A percentile compares a stretch with the other conserved stretches of the same genome.
phyloP scores from a whole-genome alignment of 2,329 filamentous ascomycete genomes.

The Mollisiaceae sp. region DNA sequence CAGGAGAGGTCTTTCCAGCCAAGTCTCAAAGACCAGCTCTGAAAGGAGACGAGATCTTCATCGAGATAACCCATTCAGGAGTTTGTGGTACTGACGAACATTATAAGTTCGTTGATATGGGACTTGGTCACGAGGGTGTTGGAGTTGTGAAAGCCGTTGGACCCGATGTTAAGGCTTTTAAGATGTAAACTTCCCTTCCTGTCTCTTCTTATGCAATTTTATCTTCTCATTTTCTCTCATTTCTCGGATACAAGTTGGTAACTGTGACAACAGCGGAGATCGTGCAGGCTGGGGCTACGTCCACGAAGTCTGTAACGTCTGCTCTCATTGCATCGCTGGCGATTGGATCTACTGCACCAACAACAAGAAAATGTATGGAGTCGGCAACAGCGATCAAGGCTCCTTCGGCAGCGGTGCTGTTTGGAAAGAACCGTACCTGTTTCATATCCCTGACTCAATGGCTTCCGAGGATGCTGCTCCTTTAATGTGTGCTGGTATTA shows the following conservation, averaged over 20 bases:
- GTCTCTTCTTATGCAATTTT: no score
- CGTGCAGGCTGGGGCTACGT: constrained; percentile 52
- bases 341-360: constrained; percentile 48
- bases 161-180: constrained; percentile 44
- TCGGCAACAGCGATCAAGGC: constrained; percentile 52
- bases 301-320: constrained; percentile 48
- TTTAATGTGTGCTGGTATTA: constrained; percentile 52
- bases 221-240: no score
- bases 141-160: constrained; percentile 49
- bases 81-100: constrained; percentile 62
- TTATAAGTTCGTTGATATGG: constrained; percentile 1
- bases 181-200: constrained; percentile 18
- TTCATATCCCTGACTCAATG: constrained; percentile 46
- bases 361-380: constrained; percentile 47
- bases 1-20: constrained; percentile 56
- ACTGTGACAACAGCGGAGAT: constrained; percentile 44
- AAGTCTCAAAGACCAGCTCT: constrained; percentile 50
- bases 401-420: constrained; percentile 48
- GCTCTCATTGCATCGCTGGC: constrained; percentile 49
- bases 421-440: constrained; percentile 46
- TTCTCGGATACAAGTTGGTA: no score
- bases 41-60: constrained; percentile 57
- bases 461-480: constrained; percentile 46
- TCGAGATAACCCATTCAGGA: constrained; percentile 67
- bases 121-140: constrained; percentile 54